Evolutionary conservation across 176 grass and related monocot species (phyloP).

Genomic region (Carex cristatella): DNA sequence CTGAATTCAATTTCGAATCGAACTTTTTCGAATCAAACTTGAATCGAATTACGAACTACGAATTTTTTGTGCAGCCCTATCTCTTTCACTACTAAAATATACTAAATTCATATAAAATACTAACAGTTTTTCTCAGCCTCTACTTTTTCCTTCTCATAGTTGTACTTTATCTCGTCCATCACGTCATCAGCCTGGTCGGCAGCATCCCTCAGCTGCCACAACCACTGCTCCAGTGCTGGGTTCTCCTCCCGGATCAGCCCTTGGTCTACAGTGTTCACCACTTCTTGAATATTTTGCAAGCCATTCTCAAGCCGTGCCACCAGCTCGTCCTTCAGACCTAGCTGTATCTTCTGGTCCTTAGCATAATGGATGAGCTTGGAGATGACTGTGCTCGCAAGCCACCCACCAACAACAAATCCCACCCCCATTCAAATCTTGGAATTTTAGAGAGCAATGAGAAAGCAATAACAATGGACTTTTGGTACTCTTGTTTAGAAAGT

Average conservation of each 20-base stretch:
- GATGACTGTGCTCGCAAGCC: background rate
- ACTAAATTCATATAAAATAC: no score
- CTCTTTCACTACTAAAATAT: no score
- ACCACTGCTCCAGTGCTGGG: no score
- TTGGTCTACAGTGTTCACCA: background rate
- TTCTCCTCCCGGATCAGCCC: constrained; percentile 1
- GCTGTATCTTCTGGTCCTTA: background rate
- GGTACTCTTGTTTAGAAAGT: background rate
- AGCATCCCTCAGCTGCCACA: background rate
- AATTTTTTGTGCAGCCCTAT: no score
- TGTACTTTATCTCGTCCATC: background rate
- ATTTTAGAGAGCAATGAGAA: background rate
- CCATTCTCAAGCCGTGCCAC: background rate
- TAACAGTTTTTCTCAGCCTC: background rate
- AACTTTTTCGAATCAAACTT: no score
- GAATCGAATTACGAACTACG: no score
- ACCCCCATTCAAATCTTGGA: background rate
- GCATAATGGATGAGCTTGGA: background rate
- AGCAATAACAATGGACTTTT: background rate
- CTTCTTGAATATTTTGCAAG: background rate
- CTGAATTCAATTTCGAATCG: no score
- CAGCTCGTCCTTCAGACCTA: background rate
- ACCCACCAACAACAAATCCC: background rate
- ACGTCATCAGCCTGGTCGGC: background rate
- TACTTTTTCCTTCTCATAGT: background rate